These are phyloP conservation scores for Fusarium phyllophilum DNA, from an alignment of 2,329 filamentous ascomycete genomes.

Conservation along the genomic window DNA sequence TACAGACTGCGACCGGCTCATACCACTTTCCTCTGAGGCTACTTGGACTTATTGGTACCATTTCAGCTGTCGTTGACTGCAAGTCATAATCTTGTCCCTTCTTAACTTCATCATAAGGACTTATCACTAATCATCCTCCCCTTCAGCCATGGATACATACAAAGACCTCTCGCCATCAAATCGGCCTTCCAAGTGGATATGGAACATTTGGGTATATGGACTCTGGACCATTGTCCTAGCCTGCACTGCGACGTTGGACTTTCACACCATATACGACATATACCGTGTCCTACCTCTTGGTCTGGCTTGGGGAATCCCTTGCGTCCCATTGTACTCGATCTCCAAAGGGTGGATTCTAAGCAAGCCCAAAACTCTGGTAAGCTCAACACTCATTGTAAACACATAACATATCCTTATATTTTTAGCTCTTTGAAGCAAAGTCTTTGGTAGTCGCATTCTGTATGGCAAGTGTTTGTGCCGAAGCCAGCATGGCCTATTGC, in stretches of 20 bases:
- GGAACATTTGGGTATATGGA: slow-evolving; percentile 7
- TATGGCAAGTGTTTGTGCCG: slow-evolving; percentile 16
- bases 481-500: slow-evolving; percentile 14
- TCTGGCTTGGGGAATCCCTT: slow-evolving; percentile 22
- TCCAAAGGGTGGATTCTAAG: slow-evolving; percentile 1
- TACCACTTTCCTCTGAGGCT: slow-evolving; percentile 13
- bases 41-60: slow-evolving; percentile 14
- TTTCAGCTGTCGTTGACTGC: slow-evolving; percentile 18
- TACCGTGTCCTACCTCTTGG: slow-evolving; percentile 20
- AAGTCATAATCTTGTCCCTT: background rate
- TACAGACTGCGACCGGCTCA: slow-evolving; percentile 3
- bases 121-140: background rate
- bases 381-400: background rate
- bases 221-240: background rate
- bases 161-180: slow-evolving; percentile 3
- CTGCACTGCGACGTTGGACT: background rate
- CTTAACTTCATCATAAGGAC: no score
- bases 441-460: slow-evolving; percentile 17
- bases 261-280: slow-evolving; percentile 16
- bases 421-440: slow-evolving; percentile 15
- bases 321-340: background rate
- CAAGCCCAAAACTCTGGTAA: slow-evolving; percentile 20
- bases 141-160: slow-evolving; percentile 18
- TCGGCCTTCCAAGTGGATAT: slow-evolving; percentile 10
- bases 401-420: fast-evolving